Evolutionary conservation across 768 basidiomycete genomes (phyloP).

Genomic region (Tulasnella sp.): DNA sequence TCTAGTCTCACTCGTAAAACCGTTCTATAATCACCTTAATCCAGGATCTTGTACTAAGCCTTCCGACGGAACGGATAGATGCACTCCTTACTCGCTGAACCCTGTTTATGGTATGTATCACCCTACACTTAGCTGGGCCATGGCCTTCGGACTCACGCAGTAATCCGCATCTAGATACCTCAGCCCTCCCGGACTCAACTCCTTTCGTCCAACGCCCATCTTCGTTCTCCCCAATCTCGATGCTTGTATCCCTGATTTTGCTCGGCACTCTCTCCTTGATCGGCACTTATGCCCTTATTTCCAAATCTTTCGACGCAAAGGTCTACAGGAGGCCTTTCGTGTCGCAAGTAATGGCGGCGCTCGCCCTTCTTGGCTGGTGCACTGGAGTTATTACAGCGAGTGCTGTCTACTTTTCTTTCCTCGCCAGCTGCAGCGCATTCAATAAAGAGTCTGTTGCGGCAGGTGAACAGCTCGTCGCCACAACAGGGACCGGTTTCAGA

Average conservation of each 20-base stretch:
- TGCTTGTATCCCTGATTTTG: slow-evolving; percentile 6
- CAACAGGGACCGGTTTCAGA: slow-evolving; percentile 13
- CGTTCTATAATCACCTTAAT: neutral
- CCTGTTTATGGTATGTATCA: slow-evolving; percentile 1
- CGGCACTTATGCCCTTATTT: neutral
- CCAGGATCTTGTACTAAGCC: slow-evolving; percentile 6
- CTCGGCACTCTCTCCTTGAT: neutral
- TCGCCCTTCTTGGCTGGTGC: slow-evolving; percentile 13
- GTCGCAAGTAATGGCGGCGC: neutral
- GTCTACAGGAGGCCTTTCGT: neutral
- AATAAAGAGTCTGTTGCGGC: neutral
- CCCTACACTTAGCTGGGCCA: neutral
- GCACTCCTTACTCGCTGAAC: neutral
- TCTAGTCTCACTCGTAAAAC: neutral
- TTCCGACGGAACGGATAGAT: neutral
- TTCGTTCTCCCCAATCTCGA: slow-evolving; percentile 4
- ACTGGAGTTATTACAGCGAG: slow-evolving; percentile 6
- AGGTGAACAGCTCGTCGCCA: neutral
- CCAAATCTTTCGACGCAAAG: neutral
- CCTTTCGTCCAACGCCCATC: neutral
- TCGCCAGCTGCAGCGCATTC: neutral
- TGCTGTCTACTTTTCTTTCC: slow-evolving; percentile 8
- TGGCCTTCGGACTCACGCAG: neutral
- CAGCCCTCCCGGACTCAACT: neutral
- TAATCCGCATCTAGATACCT: neutral